A percentile compares a stretch with the other conserved stretches of the same genome.
Evolutionary conservation across 2,329 filamentous ascomycete genomes (phyloP).

Genomic region (Exophiala spinifera): DNA sequence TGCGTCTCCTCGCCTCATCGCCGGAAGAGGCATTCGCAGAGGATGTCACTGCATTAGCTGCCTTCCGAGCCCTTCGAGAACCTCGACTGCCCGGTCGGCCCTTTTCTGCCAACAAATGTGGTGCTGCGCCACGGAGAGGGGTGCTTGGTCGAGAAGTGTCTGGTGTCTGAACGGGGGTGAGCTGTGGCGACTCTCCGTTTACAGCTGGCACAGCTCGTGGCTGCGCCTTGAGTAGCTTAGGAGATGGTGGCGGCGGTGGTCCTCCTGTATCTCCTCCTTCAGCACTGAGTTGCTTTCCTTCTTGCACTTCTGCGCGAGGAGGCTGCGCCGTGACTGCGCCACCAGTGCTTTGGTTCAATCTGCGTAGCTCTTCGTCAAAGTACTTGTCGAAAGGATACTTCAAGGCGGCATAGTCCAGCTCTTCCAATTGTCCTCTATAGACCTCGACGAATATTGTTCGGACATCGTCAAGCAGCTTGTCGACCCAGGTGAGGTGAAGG

Average conservation of each 20-base stretch:
- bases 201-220: constrained; percentile 41
- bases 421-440: constrained; percentile 83
- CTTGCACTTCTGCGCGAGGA: constrained; percentile 34
- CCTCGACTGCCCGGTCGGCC: constrained; percentile 70
- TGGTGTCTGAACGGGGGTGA: constrained; percentile 67
- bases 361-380: constrained; percentile 87
- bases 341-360: constrained; percentile 59
- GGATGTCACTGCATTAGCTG: constrained; percentile 51
- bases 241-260: constrained; percentile 51
- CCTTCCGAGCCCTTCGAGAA: constrained; percentile 75
- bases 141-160: constrained; percentile 77
- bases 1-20: constrained; percentile 68
- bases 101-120: constrained; percentile 70
- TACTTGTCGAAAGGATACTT: constrained; percentile 88
- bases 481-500: constrained; percentile 92
- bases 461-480: constrained; percentile 93
- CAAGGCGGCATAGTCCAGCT: constrained; percentile 71
- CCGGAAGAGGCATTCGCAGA: constrained; percentile 72
- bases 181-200: constrained; percentile 58
- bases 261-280: constrained; percentile 50
- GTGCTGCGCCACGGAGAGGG: constrained; percentile 55
- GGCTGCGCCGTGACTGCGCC: constrained; percentile 48
- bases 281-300: constrained; percentile 48
- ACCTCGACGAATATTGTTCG: constrained; percentile 86
- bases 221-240: constrained; percentile 52